Evolutionary conservation across 1,139 yeast species (phyloP), one percentile per base, ranked within the genome.

Genomic region (Geotrichum cucujoidarum): DNA sequence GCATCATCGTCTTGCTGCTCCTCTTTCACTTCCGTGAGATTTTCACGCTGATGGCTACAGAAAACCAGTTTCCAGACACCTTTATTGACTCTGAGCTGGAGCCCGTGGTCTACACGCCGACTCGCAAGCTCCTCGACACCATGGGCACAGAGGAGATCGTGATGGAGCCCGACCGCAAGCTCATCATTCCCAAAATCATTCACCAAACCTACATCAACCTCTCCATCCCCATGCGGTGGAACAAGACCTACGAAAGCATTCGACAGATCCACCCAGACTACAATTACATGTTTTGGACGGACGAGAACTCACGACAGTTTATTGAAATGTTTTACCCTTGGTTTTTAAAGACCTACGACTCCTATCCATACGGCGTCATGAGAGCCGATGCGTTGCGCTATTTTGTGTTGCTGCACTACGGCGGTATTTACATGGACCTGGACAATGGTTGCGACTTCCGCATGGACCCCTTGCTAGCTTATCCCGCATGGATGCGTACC

Each of bases 361-460:
- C 73, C 34, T 89, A 89, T 64, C 78, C 76, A 40, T 88, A 80
- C 63, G 89, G 90, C 25, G 89, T 89, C 56, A 81, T 87, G 72
- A 71, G 97, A 53, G 96, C 96, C 0, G 97, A 89, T 61, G 94
- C 88, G 11, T 84, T 89, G 43, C 74, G 97, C 55, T 89, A 89
- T 68, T 89, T 89, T 67, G 84, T 86, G 3, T 71, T 89, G 57
- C 76, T 74, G 50, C 89, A 84, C 62, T 88, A 77, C 61, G 97
- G 97, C 50, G 97, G 97, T 37, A 74, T 89, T 38, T 89, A 89
- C 67, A 81, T 89, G 54, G 97, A 89, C 67, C 72, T 89, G 58
- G 97, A 89, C 61, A 95, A 85, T 63, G 95, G 92, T 4, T 88
- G 96, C 66, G 77, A 78, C 55, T 72, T 89, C 52, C 74, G 75